Base-by-base conservation (phyloP, 495 filamentous ascomycete genomes). In the Xylaria cubensis region DNA sequence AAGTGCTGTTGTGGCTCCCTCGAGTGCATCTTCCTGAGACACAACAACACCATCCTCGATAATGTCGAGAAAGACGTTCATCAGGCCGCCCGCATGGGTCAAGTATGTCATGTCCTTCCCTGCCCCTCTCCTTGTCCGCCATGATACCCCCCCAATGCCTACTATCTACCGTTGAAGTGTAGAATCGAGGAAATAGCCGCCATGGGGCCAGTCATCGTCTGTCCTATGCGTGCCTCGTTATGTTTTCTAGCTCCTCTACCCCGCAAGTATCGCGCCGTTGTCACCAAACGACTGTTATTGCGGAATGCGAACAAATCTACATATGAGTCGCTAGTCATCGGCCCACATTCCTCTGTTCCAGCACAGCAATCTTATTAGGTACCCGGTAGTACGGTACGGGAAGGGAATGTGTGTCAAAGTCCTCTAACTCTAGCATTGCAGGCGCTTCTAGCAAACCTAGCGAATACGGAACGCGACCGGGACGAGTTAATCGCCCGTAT, bases 401-500 rank as follows among this genome's bases (percentile, higher is more conserved):
- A n/a, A 63, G 72, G 74, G 74, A 59, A 87, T 87, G 83, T 61
- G 70, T 63, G 24, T 74, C 69, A 19, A 2, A 61, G 73, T 34
- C 72, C 69, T 76, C 90, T 94, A 82, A 94, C 89, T 21, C 93
- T 92, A 83, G 80, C 90, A 51, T 82, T 94, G 66, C 91, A 98
- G 95, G 93, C 95, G 44, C 85, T 99, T 48, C 89, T 99, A 21
- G 89, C 91, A 64, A 92, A 97, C 80, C 93, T 97, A 86, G 91
- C 90, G 24, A 93, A 97, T 78, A 92, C 94, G 64, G 94, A 97
- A 84, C 87, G 90, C 65, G 93, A 97, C 76, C 90, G 96, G 19
- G 80, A 82, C 56, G 89, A 88, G 41, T 89, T 97, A 84, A 84
- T 86, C 15, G 81, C 84, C 48, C 92, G 85, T 55, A 93, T 98